Conservation (phyloP, 2,329 filamentous ascomycete genomes). For the Pyrenophora seminiperda region DNA sequence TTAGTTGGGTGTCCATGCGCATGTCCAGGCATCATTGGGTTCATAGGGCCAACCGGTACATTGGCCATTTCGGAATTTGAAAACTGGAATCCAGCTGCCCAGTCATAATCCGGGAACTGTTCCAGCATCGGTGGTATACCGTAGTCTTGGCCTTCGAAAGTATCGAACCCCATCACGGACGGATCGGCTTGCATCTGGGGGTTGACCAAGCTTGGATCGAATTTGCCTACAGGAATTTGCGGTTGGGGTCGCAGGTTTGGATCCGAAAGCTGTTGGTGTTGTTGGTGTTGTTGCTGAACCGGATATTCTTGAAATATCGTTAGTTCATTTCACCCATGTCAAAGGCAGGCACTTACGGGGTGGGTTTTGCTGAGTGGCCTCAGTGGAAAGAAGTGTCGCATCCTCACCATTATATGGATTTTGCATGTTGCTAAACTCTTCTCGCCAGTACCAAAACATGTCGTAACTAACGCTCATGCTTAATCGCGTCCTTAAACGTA, state of each 20-base stretch:
- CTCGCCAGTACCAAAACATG: slow-evolving; percentile 50
- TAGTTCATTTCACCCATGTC: slow-evolving; percentile 5
- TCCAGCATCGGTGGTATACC: slow-evolving; percentile 39
- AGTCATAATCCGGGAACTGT: slow-evolving; percentile 48
- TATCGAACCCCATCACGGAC: slow-evolving; percentile 32
- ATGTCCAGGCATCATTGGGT: slow-evolving; percentile 25
- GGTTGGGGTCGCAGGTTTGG: slow-evolving; percentile 22
- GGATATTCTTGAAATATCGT: slow-evolving; percentile 25
- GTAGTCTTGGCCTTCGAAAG: slow-evolving; percentile 39
- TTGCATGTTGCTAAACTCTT: slow-evolving; percentile 45
- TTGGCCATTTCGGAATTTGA: slow-evolving; percentile 37
- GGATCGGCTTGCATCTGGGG: slow-evolving; percentile 29
- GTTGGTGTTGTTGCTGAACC: background rate
- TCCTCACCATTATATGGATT: slow-evolving; percentile 47
- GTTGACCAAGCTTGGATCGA: slow-evolving; percentile 33
- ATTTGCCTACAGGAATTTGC: slow-evolving; percentile 32
- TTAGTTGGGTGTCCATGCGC: slow-evolving; percentile 21
- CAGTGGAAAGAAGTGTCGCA: slow-evolving; percentile 21
- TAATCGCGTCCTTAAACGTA: slow-evolving; percentile 41
- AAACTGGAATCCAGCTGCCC: slow-evolving; percentile 45
- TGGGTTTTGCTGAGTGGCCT: slow-evolving; percentile 31
- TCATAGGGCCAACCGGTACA: slow-evolving; percentile 25
- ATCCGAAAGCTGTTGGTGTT: slow-evolving; percentile 24
- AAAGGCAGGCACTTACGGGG: slow-evolving; percentile 32
- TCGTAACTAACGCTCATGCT: slow-evolving; percentile 48